Evolutionary conservation across 1,284 basidiomycete species (phyloP).

Genomic region (Cryptococcus neoformans): DNA sequence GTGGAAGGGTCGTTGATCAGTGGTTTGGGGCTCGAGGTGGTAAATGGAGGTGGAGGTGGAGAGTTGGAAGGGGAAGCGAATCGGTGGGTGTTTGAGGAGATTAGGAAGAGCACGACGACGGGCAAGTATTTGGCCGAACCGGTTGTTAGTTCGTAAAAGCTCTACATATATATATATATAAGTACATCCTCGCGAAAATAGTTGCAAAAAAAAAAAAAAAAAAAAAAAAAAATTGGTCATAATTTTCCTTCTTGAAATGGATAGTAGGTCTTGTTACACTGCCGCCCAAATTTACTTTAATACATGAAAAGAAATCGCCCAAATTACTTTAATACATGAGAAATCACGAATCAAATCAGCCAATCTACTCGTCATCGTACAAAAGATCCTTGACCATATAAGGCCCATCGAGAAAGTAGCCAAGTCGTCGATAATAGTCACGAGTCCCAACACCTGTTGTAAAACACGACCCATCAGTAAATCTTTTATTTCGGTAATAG

Average conservation of each 20-base stretch:
- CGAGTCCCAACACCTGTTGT: slow-evolving; percentile 72
- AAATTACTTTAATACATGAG: too few species aligned
- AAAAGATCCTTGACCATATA: slow-evolving; percentile 83
- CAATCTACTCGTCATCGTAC: slow-evolving; percentile 17
- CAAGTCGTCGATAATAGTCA: slow-evolving; percentile 90
- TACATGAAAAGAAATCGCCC: too few species aligned
- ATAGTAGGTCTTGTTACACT: too few species aligned
- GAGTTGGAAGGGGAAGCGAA: slow-evolving; percentile 12
- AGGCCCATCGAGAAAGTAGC: slow-evolving; percentile 91
- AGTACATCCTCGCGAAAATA: background rate
- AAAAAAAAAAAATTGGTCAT: background rate
- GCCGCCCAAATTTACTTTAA: too few species aligned
- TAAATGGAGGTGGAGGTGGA: slow-evolving; percentile 21
- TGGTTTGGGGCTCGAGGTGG: slow-evolving; percentile 46
- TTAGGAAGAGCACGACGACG: slow-evolving; percentile 39
- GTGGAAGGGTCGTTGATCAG: slow-evolving; percentile 46
- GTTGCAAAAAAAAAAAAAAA: background rate
- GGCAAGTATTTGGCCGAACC: slow-evolving; percentile 49
- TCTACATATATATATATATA: too few species aligned
- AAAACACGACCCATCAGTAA: too few species aligned
- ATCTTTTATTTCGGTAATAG: too few species aligned
- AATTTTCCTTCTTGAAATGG: background rate
- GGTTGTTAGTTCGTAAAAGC: background rate
- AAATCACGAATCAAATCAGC: too few species aligned
- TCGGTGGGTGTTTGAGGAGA: slow-evolving; percentile 31